Evolutionary conservation across 2,329 filamentous ascomycete species (phyloP), one percentile per base, ranked within the genome.

Genomic region (Pseudogymnoascus sp.): DNA sequence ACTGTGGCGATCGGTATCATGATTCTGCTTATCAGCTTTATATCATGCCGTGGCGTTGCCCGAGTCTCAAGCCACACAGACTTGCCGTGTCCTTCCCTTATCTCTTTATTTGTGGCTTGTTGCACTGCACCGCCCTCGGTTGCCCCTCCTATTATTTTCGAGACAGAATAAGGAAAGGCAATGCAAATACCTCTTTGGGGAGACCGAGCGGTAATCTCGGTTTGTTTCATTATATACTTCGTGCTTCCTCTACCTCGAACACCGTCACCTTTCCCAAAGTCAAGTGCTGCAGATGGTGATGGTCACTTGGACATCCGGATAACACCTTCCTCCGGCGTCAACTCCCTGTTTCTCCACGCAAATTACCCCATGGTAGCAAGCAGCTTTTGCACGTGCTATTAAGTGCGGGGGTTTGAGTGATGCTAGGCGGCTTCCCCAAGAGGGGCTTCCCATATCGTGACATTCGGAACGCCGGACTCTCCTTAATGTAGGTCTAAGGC

Each of bases 301-400:
- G 50, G 50, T 33, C 50, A 57, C 17, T 57, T 57, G 50, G 50
- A 57, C 50, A 57, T 57, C 28, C 28, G 28, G 28, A 57, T 57
- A 57, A 13, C 50, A 57, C 50, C 28, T 57, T 33, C 26, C 50
- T 28, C 50, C n/a, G 50, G n/a, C 10, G 26, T 57, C 50, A 31
- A 57, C 26, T 57, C 50, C 26, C 28, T 57, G 50, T 19, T 33
- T 33, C 13, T 19, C n/a, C 50, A 7, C 50, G 4, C 26, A 53
- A 28, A 17, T n/a, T 31, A 15, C 23, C 44, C 31, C 44, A 4
- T 53, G 23, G 23, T 53, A 17, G 23, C 15, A 28, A 31, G 23
- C 23, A 17, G 15, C 23, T 8, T 57, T 57, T 19, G 50, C 50
- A 57, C 50, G 50, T 57, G 50, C 10, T 33, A 19, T 17, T 13